These are phyloP conservation scores for Lanmaoa rubissima DNA, from an alignment of 768 basidiomycete species.

Conservation along the genomic window DNA sequence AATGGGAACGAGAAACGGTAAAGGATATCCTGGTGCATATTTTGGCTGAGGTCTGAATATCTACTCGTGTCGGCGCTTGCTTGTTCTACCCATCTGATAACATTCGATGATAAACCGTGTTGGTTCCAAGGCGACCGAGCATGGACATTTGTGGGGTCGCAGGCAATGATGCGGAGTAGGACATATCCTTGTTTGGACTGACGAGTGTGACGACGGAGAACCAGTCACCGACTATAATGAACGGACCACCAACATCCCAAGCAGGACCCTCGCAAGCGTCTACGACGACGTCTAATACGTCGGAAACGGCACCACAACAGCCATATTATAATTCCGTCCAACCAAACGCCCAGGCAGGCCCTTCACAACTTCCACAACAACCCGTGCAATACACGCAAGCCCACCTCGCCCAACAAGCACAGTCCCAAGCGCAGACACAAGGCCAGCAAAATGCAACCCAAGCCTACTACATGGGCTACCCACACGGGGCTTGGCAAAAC, in stretches of 20 bases:
- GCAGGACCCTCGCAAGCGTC: constrained; percentile 37
- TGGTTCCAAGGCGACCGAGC: background rate
- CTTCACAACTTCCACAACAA: constrained; percentile 20
- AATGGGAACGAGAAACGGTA: constrained; percentile 49
- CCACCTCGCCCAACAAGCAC: constrained; percentile 17
- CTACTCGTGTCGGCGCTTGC: background rate
- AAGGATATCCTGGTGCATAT: constrained; percentile 66
- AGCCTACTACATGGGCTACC: constrained; percentile 34
- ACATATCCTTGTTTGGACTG: constrained; percentile 5
- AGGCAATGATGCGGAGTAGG: no score
- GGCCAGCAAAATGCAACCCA: constrained; percentile 30
- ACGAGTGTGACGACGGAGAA: background rate
- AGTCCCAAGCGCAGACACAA: constrained; percentile 18
- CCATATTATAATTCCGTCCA: constrained; percentile 16
- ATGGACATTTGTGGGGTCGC: background rate
- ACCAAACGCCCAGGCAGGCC: constrained; percentile 11
- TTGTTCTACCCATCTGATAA: background rate
- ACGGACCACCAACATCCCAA: constrained; percentile 40
- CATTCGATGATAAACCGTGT: background rate
- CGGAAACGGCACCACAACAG: constrained; percentile 9
- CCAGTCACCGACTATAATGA: constrained; percentile 32
- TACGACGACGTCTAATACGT: constrained; percentile 4
- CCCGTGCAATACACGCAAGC: constrained; percentile 21
- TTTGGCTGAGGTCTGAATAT: constrained; percentile 45
- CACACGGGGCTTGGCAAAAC: constrained; percentile 33